Evolutionary conservation across 2,329 filamentous ascomycete genomes (phyloP).

Genomic region (Colletotrichum noveboracense): DNA sequence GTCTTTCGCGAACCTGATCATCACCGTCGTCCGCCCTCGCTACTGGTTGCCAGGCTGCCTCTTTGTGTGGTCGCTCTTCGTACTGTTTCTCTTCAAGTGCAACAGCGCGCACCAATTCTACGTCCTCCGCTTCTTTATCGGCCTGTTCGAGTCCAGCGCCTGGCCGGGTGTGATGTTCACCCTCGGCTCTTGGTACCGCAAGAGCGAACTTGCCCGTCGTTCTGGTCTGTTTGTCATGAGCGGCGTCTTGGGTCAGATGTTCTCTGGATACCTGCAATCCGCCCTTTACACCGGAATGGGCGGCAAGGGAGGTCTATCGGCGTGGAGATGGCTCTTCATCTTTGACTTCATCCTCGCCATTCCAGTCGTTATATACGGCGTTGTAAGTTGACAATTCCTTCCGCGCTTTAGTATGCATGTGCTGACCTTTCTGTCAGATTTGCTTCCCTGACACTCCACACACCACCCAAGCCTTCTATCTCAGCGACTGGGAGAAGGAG

Average conservation of each 20-base stretch:
- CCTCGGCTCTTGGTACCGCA: constrained; percentile 65
- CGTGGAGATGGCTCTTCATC: constrained; percentile 44
- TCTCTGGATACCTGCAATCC: constrained; percentile 38
- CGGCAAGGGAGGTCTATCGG: constrained; percentile 35
- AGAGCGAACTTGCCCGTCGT: constrained; percentile 60
- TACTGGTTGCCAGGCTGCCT: constrained; percentile 45
- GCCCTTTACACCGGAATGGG: constrained; percentile 37
- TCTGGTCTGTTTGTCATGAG: constrained; percentile 64
- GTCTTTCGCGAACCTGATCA: constrained; percentile 46
- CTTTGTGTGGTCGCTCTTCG: constrained; percentile 42
- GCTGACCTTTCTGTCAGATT: not conserved
- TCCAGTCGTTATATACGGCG: constrained; percentile 40
- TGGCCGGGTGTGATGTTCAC: constrained; percentile 60
- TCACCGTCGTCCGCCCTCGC: constrained; percentile 47
- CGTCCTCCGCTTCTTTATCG: constrained; percentile 58
- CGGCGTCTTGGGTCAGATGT: constrained; percentile 51
- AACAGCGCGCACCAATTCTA: constrained; percentile 44
- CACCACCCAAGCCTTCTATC: constrained; percentile 44
- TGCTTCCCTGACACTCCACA: constrained; percentile 49
- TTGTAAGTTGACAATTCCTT: constrained; percentile 9
- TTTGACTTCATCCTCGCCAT: constrained; percentile 41
- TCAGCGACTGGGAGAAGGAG: constrained; percentile 61
- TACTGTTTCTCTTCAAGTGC: constrained; percentile 45
- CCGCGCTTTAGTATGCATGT: not conserved
- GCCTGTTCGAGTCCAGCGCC: constrained; percentile 59